Base-by-base conservation (phyloP, 306 rosid species). In the Cucurbita argyrosperma region DNA sequence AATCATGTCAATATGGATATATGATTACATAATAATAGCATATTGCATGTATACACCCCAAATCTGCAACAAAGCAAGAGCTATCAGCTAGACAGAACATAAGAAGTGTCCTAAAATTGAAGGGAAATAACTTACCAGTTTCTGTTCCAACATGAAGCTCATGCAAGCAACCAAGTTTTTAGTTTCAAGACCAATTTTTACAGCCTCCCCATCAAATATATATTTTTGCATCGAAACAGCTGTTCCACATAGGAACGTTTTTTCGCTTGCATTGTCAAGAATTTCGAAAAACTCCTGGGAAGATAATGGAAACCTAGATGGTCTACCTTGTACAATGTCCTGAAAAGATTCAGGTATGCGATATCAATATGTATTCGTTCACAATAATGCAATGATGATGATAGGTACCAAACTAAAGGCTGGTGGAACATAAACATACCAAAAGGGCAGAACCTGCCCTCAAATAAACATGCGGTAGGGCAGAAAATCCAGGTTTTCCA, bases 251-350 rank as follows among this genome's bases (percentile, higher is more conserved):
- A 92, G 80, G 74, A 82, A 90, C 8, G 98, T 92, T 68, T 77
- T 83, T 77, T 92, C 98, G 80, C 98, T 92, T 39, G 98, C 91
- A 76, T 86, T 87, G 38, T 90, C 98, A 61, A 92, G 96, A 76
- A 87, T 72, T 39, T 76, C 76, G 74, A 92, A 92, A 57, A 92
- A 78, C 66, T 90, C 87, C 76, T 72, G 86, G 50, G 96, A 88
- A 67, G 91, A 79, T 60, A 87, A 72, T 10, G 92, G 91, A 64
- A 92, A 86, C 77, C 85, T 86, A 66, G 84, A 76, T 61, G 85
- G 76, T 61, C 77, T 79, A 43, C 86, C 88, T 78, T 90, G 93
- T 82, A 87, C 73, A 81, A 90, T 85, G 80, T 88, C 96, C 98
- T 92, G 88, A 78, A 79, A 77, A 75, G 38, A 19, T 62, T 73